Evolutionary conservation across 2,329 filamentous ascomycete genomes (phyloP).

Genomic region (Colletotrichum somersetense): DNA sequence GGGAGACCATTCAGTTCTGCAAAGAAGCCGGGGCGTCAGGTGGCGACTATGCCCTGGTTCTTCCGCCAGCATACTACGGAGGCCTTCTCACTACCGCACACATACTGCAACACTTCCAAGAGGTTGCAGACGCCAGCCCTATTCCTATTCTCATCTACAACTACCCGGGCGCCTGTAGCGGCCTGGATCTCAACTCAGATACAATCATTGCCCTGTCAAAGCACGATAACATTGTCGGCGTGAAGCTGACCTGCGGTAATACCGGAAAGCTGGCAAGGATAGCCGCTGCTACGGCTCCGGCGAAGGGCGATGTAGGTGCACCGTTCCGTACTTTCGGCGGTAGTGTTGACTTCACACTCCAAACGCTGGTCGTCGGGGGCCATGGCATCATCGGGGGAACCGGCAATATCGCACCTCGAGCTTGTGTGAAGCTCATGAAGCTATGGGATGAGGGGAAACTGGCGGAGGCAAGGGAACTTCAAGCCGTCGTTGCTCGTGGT

Average conservation of each 20-base stretch:
- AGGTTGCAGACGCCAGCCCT: constrained; percentile 63
- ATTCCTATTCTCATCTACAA: constrained; percentile 77
- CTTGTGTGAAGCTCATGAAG: constrained; percentile 71
- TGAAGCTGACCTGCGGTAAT: constrained; percentile 76
- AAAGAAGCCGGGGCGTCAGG: constrained; percentile 70
- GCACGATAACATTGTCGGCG: constrained; percentile 70
- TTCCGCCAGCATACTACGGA: constrained; percentile 75
- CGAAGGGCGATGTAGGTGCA: constrained; percentile 30
- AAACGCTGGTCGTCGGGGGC: constrained; percentile 77
- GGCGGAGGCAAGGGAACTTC: constrained; percentile 72
- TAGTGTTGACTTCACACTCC: constrained; percentile 80
- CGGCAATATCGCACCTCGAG: constrained; percentile 76
- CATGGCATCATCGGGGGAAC: constrained; percentile 79
- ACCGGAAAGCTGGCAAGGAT: constrained; percentile 69
- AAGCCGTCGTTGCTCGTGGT: constrained; percentile 73
- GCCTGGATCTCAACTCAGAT: constrained; percentile 76
- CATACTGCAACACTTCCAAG: constrained; percentile 69
- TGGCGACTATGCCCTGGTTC: constrained; percentile 71
- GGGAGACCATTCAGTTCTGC: constrained; percentile 71
- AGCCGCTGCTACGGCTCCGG: constrained; percentile 54
- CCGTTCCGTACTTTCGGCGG: constrained; percentile 78
- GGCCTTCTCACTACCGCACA: constrained; percentile 62
- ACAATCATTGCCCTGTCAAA: constrained; percentile 66
- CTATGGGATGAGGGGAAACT: constrained; percentile 70
- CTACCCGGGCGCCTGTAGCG: constrained; percentile 77